A percentile compares a stretch with the other conserved stretches of the same genome.
These are phyloP conservation scores for Gaillardinia entomophila DNA, from an alignment of 805 yeast species.

Conservation along the genomic window DNA sequence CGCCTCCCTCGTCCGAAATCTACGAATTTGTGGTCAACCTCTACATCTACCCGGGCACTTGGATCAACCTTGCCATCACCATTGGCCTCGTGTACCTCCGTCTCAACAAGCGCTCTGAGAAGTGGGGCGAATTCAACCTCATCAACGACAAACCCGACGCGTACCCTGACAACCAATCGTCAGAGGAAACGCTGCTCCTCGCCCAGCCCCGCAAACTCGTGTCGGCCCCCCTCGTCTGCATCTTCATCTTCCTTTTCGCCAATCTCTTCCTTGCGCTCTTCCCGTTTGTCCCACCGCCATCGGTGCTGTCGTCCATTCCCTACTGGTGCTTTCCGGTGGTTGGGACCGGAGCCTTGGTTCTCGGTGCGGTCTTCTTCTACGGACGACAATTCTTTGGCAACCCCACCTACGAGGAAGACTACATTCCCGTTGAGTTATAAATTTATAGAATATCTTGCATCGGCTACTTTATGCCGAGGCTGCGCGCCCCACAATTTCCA, in stretches of 20 bases:
- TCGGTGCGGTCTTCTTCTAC: conserved; percentile 32
- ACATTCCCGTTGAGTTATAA: not conserved
- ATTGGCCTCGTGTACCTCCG: conserved; percentile 50
- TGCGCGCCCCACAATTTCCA: not conserved
- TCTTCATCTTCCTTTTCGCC: conserved; percentile 35
- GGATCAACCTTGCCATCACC: conserved; percentile 50
- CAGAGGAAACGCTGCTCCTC: conserved; percentile 1
- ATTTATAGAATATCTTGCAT: not conserved
- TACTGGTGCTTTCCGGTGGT: conserved; percentile 56
- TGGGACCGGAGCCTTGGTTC: conserved; percentile 39
- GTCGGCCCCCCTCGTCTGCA: conserved; percentile 25
- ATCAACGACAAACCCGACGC: conserved; percentile 5
- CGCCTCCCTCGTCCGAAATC: conserved; percentile 60
- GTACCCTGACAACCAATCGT: conserved; percentile 2
- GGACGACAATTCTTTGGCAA: conserved; percentile 3
- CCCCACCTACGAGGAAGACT: conserved; percentile 11
- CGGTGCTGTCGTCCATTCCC: conserved; percentile 32
- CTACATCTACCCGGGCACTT: conserved; percentile 59
- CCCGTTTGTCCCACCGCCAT: conserved; percentile 50
- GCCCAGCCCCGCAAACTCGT: conserved; percentile 5
- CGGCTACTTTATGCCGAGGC: not conserved
- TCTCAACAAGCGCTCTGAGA: conserved; percentile 26
- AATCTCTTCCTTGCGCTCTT: conserved; percentile 48
- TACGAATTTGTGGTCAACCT: conserved; percentile 59
- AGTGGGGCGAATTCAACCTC: conserved; percentile 26